These are phyloP conservation scores for Karstenula rhodostoma DNA, from an alignment of 2,329 filamentous ascomycete genomes.

Conservation along the genomic window DNA sequence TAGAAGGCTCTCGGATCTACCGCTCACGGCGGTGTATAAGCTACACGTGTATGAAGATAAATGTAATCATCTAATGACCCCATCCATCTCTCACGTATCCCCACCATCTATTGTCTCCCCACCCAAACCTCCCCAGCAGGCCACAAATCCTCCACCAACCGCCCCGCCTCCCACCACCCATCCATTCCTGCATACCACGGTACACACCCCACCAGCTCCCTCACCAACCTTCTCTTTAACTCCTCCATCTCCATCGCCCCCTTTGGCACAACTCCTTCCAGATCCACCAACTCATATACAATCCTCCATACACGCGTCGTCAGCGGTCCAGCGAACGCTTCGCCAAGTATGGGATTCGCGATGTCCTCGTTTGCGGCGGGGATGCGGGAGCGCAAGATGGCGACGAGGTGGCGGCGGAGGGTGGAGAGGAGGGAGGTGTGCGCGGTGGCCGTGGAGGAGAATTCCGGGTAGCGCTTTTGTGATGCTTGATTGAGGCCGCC, in stretches of 20 bases:
- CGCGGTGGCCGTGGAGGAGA: background rate
- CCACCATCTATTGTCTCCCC: no score
- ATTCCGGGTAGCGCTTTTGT: background rate
- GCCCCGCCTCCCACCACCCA: background rate
- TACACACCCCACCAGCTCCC: background rate
- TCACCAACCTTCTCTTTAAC: background rate
- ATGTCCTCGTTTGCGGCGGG: background rate
- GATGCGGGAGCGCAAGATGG: background rate
- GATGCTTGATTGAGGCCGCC: background rate
- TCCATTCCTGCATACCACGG: background rate
- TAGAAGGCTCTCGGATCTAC: no score
- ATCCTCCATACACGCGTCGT: background rate
- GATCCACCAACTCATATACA: background rate
- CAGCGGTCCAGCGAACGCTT: background rate
- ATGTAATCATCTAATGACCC: no score
- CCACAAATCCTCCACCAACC: slow-evolving; percentile 1
- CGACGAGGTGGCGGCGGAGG: background rate
- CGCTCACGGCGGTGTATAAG: no score
- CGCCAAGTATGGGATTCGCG: background rate
- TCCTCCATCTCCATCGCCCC: background rate
- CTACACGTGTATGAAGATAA: no score
- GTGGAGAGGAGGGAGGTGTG: background rate
- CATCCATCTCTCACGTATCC: no score
- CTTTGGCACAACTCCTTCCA: background rate
- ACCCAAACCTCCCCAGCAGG: no score